These are phyloP conservation scores for Penicillium simplicissimum DNA, from an alignment of 495 filamentous ascomycete species.

Conservation along the genomic window DNA sequence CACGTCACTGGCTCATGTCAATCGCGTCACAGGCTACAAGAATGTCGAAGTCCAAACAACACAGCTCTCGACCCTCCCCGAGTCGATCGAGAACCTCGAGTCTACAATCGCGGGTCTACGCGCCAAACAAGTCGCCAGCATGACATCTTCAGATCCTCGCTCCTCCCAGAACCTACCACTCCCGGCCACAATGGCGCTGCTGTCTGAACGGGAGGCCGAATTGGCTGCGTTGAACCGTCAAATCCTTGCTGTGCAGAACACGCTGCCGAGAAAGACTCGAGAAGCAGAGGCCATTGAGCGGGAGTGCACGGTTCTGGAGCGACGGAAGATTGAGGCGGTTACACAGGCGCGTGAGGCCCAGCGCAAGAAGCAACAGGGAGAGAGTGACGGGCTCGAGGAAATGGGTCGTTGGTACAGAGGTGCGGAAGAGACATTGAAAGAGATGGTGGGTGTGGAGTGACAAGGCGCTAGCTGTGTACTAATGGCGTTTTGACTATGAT, in stretches of 20 bases:
- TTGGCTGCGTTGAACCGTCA: slow-evolving; percentile 66
- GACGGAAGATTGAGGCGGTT: slow-evolving; percentile 64
- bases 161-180: slow-evolving; percentile 46
- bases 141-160: slow-evolving; percentile 35
- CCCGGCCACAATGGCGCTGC: slow-evolving; percentile 37
- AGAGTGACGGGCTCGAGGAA: slow-evolving; percentile 79
- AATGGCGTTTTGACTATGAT: background rate
- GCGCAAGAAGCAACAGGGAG: slow-evolving; percentile 71
- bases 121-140: slow-evolving; percentile 42
- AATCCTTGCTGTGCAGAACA: slow-evolving; percentile 61
- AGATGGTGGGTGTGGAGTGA: slow-evolving; percentile 58
- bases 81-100: slow-evolving; percentile 63
- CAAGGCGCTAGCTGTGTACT: slow-evolving; percentile 7
- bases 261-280: slow-evolving; percentile 68
- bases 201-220: slow-evolving; percentile 60
- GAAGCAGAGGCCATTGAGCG: slow-evolving; percentile 71
- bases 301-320: slow-evolving; percentile 71
- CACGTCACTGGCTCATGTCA: background rate
- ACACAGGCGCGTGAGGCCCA: slow-evolving; percentile 76
- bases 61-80: slow-evolving; percentile 60
- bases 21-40: slow-evolving; percentile 54
- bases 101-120: slow-evolving; percentile 56
- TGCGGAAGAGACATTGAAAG: slow-evolving; percentile 65
- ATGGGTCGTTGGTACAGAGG: slow-evolving; percentile 80
- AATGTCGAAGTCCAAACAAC: slow-evolving; percentile 61